Evolutionary conservation across 768 basidiomycete species (phyloP), one percentile per base, ranked within the genome.

Genomic region (Rhodotorula paludigena): DNA sequence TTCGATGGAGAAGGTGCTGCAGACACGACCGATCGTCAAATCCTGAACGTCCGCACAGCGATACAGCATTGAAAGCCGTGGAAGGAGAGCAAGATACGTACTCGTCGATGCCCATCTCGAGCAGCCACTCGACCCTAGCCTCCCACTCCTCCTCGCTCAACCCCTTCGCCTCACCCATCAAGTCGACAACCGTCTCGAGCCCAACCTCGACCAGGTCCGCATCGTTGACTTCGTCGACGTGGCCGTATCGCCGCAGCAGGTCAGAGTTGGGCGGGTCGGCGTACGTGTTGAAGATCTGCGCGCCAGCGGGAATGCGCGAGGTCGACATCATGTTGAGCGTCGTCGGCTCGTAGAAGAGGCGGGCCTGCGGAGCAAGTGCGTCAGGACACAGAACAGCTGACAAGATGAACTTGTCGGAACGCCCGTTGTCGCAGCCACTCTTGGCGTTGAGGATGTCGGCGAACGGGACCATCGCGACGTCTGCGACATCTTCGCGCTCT

Each of bases 271-370:
- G 91, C 3, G 85, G 61, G 75, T 93, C 89, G 35, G 88, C 90
- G 77, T 98, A 99, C 0, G 94, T 97, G 77, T 98, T 98, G 85
- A 92, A 92, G 56, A 99, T 92, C 78, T 98, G 93, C 71, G 89
- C 87, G 2, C 90, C 91, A 23, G 82, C 79, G 64, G 81, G 80
- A 70, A 98, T 90, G 8, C 80, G 77, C 65, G 84, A 86, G 4
- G 90, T 96, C 0, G 89, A 81, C 55, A 87, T 82, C 92, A 98
- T 96, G 64, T 83, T 85, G 20, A 96, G 81, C 33, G 81, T 78
- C 21, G 81, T 80, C 56, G 86, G 82, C 74, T 92, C 90, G 74
- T 90, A 85, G 74, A 90, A 93, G 18, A 98, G 78, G 73, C 87
- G 88, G 0, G 90, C 91, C 92, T 94, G 74, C 20, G 21, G 8